phyloP scores from a whole-genome alignment of 2,329 filamentous ascomycete species.

The Colletotrichum sp. region DNA sequence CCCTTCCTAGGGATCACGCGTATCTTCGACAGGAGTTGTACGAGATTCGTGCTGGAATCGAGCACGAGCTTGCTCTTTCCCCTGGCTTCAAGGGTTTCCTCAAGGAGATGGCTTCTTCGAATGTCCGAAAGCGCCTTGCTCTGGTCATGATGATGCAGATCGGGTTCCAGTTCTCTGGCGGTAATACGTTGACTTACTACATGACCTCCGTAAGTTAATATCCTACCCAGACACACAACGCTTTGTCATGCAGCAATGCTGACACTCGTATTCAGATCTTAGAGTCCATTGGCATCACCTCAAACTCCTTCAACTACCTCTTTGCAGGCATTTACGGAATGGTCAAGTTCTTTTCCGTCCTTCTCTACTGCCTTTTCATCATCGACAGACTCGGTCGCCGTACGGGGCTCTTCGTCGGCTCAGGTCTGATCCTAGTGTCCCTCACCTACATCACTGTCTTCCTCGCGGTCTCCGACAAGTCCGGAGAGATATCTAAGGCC shows the following conservation, averaged over 20 bases:
- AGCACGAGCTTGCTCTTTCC: neutral
- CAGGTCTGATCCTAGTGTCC: neutral
- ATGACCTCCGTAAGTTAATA: neutral
- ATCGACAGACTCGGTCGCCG: neutral
- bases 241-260: neutral
- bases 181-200: neutral
- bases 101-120: neutral
- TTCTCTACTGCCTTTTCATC: neutral
- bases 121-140: neutral
- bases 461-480: neutral
- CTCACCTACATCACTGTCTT: neutral
- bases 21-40: neutral
- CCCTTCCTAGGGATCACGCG: neutral
- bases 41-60: neutral
- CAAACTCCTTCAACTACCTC: neutral
- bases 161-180: neutral
- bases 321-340: neutral
- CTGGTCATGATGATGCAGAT: neutral
- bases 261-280: neutral
- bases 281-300: neutral
- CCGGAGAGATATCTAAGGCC: neutral
- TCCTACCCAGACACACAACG: neutral
- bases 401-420: neutral
- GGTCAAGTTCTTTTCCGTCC: neutral
- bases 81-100: neutral